These are phyloP conservation scores for Colletotrichum truncatum DNA, from an alignment of 2,329 filamentous ascomycete genomes.

Conservation along the genomic window DNA sequence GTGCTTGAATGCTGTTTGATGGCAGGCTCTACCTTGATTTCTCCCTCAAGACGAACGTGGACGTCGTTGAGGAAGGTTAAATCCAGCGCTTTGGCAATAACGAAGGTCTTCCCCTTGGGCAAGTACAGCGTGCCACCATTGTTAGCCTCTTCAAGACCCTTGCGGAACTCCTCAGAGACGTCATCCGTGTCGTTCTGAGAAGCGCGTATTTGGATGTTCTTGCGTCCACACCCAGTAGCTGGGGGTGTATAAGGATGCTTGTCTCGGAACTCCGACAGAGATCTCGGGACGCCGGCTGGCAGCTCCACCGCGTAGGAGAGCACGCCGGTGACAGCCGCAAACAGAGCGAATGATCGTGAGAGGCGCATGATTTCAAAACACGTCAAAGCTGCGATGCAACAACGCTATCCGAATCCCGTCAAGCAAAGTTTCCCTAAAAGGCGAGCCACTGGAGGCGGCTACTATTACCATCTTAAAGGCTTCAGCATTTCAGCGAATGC, in stretches of 20 bases:
- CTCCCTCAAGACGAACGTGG: constrained; percentile 66
- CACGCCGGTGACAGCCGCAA: constrained; percentile 11
- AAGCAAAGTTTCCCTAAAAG: not conserved
- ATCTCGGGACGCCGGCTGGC: constrained; percentile 28
- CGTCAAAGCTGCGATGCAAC: constrained; percentile 17
- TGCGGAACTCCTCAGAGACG: constrained; percentile 63
- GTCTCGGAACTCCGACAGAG: constrained; percentile 28
- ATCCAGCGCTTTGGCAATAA: constrained; percentile 68
- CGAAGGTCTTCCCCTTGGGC: constrained; percentile 61
- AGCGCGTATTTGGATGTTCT: constrained; percentile 24
- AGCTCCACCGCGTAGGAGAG: constrained; percentile 22
- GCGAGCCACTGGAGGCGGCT: not conserved
- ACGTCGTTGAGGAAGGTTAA: constrained; percentile 66
- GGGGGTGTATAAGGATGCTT: constrained; percentile 26
- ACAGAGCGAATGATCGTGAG: not conserved
- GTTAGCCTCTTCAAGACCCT: constrained; percentile 65
- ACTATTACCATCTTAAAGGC: constrained; percentile 10
- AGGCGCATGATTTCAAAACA: constrained; percentile 7
- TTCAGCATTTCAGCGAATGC: not conserved
- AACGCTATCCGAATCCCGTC: not conserved
- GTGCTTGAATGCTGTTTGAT: not conserved
- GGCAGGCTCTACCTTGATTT: constrained; percentile 44
- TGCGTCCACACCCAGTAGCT: constrained; percentile 20
- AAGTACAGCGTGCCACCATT: constrained; percentile 66
- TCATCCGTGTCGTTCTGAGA: constrained; percentile 65